Conservation (phyloP, 2,329 filamentous ascomycete species). For the Fusarium devonianum region DNA sequence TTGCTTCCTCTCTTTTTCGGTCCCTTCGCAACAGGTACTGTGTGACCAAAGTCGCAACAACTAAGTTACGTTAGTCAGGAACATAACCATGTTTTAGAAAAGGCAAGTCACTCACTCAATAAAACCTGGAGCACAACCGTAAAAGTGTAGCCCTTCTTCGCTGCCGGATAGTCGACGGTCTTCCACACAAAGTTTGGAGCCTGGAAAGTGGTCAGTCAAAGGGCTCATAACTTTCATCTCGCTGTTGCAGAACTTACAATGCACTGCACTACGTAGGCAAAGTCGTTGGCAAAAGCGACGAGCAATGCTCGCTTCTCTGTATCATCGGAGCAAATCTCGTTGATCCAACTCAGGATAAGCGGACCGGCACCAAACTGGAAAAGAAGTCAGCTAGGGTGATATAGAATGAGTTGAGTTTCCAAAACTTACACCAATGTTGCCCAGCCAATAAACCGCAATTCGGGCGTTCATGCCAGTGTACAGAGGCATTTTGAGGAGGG, state of each 20-base stretch:
- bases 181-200: conserved; percentile 33
- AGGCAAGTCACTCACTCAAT: conserved; percentile 18
- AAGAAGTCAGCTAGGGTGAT: background rate
- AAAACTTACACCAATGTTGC: conserved; percentile 32
- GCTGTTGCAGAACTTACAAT: too few relatives aligned
- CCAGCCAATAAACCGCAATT: conserved; percentile 33
- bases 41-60: too few relatives aligned
- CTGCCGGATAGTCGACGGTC: conserved; percentile 25
- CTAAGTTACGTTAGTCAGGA: too few relatives aligned
- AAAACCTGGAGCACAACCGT: conserved; percentile 19
- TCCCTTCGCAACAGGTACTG: too few relatives aligned
- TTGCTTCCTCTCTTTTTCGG: too few relatives aligned
- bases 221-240: too few relatives aligned
- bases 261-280: conserved; percentile 30
- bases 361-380: conserved; percentile 28
- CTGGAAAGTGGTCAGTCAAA: conserved; percentile 22
- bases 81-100: too few relatives aligned
- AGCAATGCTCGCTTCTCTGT: conserved; percentile 33
- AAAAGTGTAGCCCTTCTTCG: conserved; percentile 22
- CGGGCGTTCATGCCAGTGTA: conserved; percentile 18
- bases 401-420: background rate
- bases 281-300: conserved; percentile 18
- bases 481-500: conserved; percentile 26
- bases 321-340: conserved; percentile 34
- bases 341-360: conserved; percentile 36